These are phyloP conservation scores for Silene coronaria DNA, from an alignment of 179 eudicot genomes.

Conservation along the genomic window DNA sequence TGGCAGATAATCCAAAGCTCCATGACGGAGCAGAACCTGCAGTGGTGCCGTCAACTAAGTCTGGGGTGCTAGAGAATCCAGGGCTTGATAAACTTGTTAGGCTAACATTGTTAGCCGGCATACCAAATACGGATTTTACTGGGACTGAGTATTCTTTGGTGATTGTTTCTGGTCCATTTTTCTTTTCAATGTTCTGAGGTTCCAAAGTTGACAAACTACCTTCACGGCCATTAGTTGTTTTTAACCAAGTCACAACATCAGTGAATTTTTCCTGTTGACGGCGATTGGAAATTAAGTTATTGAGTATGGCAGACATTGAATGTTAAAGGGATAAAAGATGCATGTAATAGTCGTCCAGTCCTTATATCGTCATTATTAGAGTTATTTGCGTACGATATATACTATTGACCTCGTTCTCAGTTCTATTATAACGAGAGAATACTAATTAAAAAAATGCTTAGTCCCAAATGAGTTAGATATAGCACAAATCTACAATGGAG, in stretches of 20 bases:
- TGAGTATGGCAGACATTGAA: not conserved
- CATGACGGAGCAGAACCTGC: constrained; percentile 29
- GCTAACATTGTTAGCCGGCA: constrained; percentile 30
- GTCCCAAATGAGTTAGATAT: not conserved
- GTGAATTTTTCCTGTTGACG: constrained; percentile 62
- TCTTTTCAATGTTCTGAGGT: constrained; percentile 34
- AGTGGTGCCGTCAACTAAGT: constrained; percentile 11
- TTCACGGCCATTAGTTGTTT: constrained; percentile 45
- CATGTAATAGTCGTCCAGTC: not conserved
- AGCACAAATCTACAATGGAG: not conserved
- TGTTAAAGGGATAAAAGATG: not conserved
- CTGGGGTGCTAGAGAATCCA: constrained; percentile 23
- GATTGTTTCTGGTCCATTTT: constrained; percentile 34
- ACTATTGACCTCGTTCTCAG: not conserved
- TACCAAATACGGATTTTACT: constrained; percentile 35
- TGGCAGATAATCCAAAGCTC: constrained; percentile 33
- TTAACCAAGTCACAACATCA: constrained; percentile 84
- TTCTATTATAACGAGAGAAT: not conserved
- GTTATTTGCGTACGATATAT: not conserved
- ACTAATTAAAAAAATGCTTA: not conserved
- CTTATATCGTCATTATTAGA: not conserved
- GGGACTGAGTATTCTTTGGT: constrained; percentile 31
- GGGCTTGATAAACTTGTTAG: constrained; percentile 35
- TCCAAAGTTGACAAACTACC: constrained; percentile 34
- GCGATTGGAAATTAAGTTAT: not conserved